phyloP scores from a whole-genome alignment of 2,329 filamentous ascomycete genomes.

The Neocatenulostroma microsporum region DNA sequence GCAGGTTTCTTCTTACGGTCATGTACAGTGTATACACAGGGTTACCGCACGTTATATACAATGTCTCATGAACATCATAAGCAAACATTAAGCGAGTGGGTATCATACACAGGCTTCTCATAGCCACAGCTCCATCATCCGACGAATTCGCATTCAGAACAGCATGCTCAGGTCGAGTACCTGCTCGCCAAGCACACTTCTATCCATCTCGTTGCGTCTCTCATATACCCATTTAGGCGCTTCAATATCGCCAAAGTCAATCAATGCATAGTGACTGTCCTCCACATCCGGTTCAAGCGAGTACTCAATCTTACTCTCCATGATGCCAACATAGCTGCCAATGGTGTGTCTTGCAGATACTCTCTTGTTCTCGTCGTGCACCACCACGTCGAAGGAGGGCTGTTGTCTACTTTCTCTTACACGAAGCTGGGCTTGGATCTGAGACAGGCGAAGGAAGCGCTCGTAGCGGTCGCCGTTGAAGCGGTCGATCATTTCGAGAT shows the following conservation, averaged over 20 bases:
- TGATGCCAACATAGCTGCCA: constrained; percentile 54
- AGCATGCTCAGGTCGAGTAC: constrained; percentile 8
- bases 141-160: too few relatives aligned
- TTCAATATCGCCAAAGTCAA: constrained; percentile 17
- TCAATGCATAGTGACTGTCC: constrained; percentile 12
- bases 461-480: constrained; percentile 12
- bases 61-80: too few relatives aligned
- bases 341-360: constrained; percentile 48
- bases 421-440: constrained; percentile 58
- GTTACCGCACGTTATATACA: too few relatives aligned
- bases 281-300: constrained; percentile 48
- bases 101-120: background rate
- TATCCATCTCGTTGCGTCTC: constrained; percentile 8
- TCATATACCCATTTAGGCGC: constrained; percentile 12
- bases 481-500: constrained; percentile 13
- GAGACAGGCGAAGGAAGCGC: constrained; percentile 36
- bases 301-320: constrained; percentile 55
- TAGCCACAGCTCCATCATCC: too few relatives aligned
- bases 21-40: too few relatives aligned
- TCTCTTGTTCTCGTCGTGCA: constrained; percentile 44
- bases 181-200: constrained; percentile 11
- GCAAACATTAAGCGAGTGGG: too few relatives aligned
- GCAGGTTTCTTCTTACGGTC: too few relatives aligned
- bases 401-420: constrained; percentile 50
- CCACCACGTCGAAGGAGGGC: constrained; percentile 52